A percentile compares a stretch with the other conserved stretches of the same genome.
Conservation (phyloP, 2,329 filamentous ascomycete genomes). For the Paracorniculantispora psalliotae region DNA sequence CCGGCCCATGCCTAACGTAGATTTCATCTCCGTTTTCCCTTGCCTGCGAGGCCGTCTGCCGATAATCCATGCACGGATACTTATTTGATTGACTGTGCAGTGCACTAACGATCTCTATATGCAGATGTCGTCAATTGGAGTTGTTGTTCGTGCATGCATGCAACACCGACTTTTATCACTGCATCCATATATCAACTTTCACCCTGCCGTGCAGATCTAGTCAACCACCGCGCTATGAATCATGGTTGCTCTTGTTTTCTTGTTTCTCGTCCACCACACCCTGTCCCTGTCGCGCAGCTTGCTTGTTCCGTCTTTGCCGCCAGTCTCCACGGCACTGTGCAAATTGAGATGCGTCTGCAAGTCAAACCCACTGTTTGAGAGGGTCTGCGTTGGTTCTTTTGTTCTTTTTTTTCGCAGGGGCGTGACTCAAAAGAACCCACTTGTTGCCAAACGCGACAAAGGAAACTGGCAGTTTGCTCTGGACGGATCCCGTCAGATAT, state of each 20-base stretch:
- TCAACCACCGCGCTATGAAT: background rate
- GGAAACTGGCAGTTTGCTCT: too few species aligned
- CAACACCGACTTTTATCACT: background rate
- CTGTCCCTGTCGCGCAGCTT: too few species aligned
- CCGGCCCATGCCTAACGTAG: background rate
- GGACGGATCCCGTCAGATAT: too few species aligned
- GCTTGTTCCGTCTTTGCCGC: background rate
- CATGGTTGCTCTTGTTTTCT: background rate
- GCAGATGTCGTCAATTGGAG: background rate
- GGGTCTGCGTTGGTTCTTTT: background rate
- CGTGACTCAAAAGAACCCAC: background rate
- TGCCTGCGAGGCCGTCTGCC: background rate
- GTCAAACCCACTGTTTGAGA: background rate
- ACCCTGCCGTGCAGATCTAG: background rate
- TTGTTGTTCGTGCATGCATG: background rate
- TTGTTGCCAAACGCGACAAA: background rate
- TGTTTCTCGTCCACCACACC: too few species aligned
- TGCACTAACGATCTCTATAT: background rate
- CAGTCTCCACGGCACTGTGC: background rate
- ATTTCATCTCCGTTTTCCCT: background rate
- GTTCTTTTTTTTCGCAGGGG: background rate
- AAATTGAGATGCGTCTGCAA: conserved; percentile 1
- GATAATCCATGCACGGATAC: too few species aligned
- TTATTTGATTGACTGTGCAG: too few species aligned
- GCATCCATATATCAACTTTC: background rate